A percentile compares a stretch with the other conserved stretches of the same genome.
Conservation (phyloP, 176 grass and related monocot species). For the Canna indica region DNA sequence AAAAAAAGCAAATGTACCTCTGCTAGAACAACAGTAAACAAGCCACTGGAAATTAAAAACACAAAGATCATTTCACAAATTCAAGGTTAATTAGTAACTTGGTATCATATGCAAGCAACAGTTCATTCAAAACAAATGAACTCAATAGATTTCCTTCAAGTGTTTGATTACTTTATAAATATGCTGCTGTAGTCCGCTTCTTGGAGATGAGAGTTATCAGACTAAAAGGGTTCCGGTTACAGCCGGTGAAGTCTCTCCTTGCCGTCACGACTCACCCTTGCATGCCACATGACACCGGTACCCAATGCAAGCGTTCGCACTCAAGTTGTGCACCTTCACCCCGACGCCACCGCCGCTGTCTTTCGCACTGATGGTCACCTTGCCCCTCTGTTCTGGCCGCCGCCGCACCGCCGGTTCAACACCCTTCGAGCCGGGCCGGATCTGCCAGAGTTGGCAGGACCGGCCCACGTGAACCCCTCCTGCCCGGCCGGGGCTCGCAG, state of each 20-base stretch:
- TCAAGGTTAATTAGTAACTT: too few species aligned
- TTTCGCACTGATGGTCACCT: not conserved
- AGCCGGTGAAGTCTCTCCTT: not conserved
- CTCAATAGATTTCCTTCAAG: too few species aligned
- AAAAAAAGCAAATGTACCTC: too few species aligned
- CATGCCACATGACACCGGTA: not conserved
- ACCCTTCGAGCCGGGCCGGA: not conserved
- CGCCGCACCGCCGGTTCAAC: not conserved
- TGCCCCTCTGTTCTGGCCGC: not conserved
- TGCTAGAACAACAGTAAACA: too few species aligned
- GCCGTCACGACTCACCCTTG: not conserved
- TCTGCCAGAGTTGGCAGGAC: constrained; percentile 5
- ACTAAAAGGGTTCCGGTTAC: not conserved
- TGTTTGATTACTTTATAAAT: too few species aligned
- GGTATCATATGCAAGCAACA: too few species aligned
- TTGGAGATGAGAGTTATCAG: not conserved
- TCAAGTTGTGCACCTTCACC: not conserved
- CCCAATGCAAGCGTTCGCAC: constrained; percentile 9
- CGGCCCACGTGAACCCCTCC: constrained; percentile 1
- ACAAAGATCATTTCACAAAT: too few species aligned
- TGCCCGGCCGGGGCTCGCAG: not conserved
- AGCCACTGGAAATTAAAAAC: too few species aligned
- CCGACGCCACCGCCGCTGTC: not conserved
- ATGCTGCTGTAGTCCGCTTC: too few species aligned
- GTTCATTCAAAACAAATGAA: too few species aligned